Base-by-base conservation (phyloP, 495 filamentous ascomycete genomes). In the Penicillium verhagenii region DNA sequence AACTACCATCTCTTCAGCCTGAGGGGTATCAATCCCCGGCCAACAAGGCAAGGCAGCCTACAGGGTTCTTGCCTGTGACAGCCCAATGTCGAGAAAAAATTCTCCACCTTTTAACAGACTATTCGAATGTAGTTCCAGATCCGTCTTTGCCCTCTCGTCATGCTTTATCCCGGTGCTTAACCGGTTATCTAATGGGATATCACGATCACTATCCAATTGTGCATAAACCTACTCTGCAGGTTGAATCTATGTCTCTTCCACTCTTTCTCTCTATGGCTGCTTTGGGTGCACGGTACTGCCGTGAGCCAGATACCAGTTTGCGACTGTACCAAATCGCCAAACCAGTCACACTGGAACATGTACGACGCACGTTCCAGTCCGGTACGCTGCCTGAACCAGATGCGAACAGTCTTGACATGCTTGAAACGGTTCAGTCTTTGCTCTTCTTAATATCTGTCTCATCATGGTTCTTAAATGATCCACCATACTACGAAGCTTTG, bases 191-290 rank as follows among this genome's bases (percentile, higher is more conserved):
- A 9, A 85, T 73, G 43, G 85, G 86, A 1, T 88, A 84, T 44
- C 83, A 89, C 59, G 81, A 86, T 19, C 82, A 89, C 59, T 80
- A 88, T 19, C 87, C 86, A 1, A 82, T 88, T 38, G 68, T 89
- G 45, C 87, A 90, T 60, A 72, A 86, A 7, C 83, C 86, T 0
- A 88, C 85, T 1, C 63, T 88, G 24, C 65, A 75, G 21, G 72
- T 80, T 1, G 76, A 80, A 13, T 72, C 79, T 0, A 71, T 79
- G 39, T 76, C 82, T 4, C 71, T 83, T 6, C 84, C 86, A 53
- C 66, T 89, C 11, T 63, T 88, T 16, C 67, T 89, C n/a, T 82
- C 85, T 0, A 83, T 89, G 56, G 68, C 80, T 5, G 78, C 86
- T 0, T 74, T 88, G 4, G 86, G 86, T 6, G 86, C 86, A 3